Evolutionary conservation across 495 filamentous ascomycete genomes (phyloP).

Genomic region (Hyphodiscus hymeniophilus): DNA sequence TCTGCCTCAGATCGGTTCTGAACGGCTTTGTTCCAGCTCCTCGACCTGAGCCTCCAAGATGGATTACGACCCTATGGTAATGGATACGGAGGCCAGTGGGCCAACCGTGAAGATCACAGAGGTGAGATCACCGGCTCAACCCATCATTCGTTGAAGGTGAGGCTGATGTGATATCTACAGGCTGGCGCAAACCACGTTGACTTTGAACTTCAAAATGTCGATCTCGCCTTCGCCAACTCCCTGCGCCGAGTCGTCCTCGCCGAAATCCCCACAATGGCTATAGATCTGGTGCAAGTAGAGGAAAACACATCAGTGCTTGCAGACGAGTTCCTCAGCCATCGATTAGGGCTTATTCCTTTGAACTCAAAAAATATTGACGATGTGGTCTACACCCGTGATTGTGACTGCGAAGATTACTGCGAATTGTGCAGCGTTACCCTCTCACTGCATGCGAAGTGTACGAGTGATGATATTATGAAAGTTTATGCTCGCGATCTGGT

Average conservation of each 20-base stretch:
- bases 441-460: constrained; percentile 74
- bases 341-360: constrained; percentile 85
- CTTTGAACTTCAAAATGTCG: constrained; percentile 71
- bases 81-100: constrained; percentile 57
- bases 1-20: constrained; percentile 1
- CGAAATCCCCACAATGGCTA: constrained; percentile 90
- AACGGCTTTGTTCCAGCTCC: background rate
- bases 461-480: constrained; percentile 71
- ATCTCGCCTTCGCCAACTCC: constrained; percentile 88
- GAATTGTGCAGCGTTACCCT: constrained; percentile 81
- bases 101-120: constrained; percentile 65
- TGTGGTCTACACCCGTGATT: constrained; percentile 85
- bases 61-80: constrained; percentile 57
- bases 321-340: constrained; percentile 92
- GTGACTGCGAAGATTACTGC: constrained; percentile 91
- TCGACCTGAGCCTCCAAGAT: constrained; percentile 28
- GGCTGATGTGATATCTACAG: constrained; percentile 31
- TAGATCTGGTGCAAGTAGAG: constrained; percentile 90
- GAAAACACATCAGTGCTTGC: constrained; percentile 89
- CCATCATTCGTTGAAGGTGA: constrained; percentile 5
- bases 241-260: constrained; percentile 87
- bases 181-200: constrained; percentile 63
- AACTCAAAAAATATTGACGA: constrained; percentile 74
- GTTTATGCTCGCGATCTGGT: constrained; percentile 85
- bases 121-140: constrained; percentile 29